Evolutionary conservation across 2,329 filamentous ascomycete species (phyloP), one percentile per base, ranked within the genome.

Genomic region (Pseudogymnoascus sp.): DNA sequence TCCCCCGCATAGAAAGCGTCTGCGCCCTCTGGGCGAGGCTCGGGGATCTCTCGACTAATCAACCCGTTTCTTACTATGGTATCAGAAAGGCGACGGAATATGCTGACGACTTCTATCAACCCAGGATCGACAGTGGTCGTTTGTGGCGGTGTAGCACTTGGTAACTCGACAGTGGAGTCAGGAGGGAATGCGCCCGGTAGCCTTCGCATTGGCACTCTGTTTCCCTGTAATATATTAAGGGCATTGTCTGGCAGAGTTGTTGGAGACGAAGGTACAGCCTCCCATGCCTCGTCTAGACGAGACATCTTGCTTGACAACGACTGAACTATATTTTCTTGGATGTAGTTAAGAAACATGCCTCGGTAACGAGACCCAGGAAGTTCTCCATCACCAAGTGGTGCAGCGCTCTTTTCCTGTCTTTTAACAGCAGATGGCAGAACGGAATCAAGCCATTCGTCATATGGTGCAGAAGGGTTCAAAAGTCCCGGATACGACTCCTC

Each of bases 401-500:
- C 69, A 39, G 77, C 68, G 33, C 74, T 73, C 61, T 79, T 81
- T 58, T 79, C 76, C 6, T 77, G 70, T 60, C 78, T 76, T 3
- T 76, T 74, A 8, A 82, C 70, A 37, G 73, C 68, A 5, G 72
- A 70, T n/a, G 33, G 28, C 21, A 63, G 48, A 30, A 62, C 15
- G 35, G 34, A 38, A 28, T 63, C 55, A 18, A 71, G 26, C 66
- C 68, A 71, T 2, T 67, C 77, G 3, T 84, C 79, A 69, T 96
- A 92, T 0, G 78, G 71, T 15, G 72, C 72, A 23, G 30, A 35
- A 4, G 84, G 75, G 58, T 83, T 79, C 35, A 96, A 75, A n/a
- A 83, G 79, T 3, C 89, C 86, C 0, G 90, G 85, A 63, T 92
- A 90, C 1, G 85, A 83, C 69, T 96, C 89, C 66, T 95, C 89